Conservation (phyloP, 179 eudicot genomes). For the Amaranthus tricolor region DNA sequence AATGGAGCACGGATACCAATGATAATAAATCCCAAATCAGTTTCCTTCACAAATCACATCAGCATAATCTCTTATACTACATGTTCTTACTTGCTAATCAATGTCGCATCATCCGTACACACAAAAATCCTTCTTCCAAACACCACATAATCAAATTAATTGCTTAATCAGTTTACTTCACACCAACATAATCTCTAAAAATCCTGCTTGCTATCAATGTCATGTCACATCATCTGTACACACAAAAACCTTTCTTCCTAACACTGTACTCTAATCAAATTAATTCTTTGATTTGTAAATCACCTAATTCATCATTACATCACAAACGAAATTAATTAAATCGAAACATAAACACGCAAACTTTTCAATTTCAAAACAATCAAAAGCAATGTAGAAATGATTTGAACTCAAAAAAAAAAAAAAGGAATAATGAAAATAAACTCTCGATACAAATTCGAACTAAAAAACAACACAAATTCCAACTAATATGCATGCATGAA, state of each 20-base stretch:
- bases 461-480: not conserved
- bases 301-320: not conserved
- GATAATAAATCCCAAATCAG: too few relatives aligned
- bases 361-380: not conserved
- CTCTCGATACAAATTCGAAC: not conserved
- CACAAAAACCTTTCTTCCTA: not conserved
- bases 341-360: not conserved
- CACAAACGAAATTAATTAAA: not conserved
- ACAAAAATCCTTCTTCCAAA: too few relatives aligned
- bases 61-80: too few relatives aligned
- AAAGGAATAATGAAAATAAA: conserved; percentile 1
- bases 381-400: not conserved
- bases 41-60: too few relatives aligned
- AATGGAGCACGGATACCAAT: too few relatives aligned
- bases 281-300: not conserved
- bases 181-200: not conserved
- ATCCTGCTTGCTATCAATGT: not conserved
- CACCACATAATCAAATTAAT: too few relatives aligned
- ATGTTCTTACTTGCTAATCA: too few relatives aligned
- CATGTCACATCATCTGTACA: not conserved
- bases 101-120: too few relatives aligned
- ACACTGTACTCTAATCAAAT: not conserved
- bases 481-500: conserved; percentile 19
- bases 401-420: not conserved
- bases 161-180: not conserved